Conservation (phyloP, 257 asterid species). For the Verbena officinalis region DNA sequence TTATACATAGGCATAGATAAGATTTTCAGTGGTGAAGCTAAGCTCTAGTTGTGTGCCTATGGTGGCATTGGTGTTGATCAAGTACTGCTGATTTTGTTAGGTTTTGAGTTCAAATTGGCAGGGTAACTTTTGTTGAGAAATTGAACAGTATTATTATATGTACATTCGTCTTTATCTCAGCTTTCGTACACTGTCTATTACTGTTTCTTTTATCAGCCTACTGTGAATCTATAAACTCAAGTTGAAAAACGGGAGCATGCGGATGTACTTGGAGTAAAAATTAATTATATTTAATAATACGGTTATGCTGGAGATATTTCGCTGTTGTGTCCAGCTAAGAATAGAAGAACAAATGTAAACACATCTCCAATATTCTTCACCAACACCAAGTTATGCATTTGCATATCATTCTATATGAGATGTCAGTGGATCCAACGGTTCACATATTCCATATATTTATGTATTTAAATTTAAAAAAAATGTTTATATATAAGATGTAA, state of each 20-base stretch:
- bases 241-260: not conserved
- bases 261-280: too few relatives aligned
- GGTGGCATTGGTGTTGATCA: not conserved
- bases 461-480: too few relatives aligned
- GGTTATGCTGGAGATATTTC: too few relatives aligned
- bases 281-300: too few relatives aligned
- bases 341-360: not conserved
- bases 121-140: not conserved
- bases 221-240: not conserved
- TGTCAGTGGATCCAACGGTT: too few relatives aligned
- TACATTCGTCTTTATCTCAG: not conserved
- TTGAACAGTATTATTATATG: not conserved
- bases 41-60: not conserved
- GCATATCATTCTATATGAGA: conserved; percentile 28
- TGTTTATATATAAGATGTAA: too few relatives aligned
- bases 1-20: not conserved
- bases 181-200: not conserved
- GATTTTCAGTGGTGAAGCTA: not conserved
- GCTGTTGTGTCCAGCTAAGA: not conserved
- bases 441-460: too few relatives aligned
- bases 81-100: not conserved
- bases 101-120: not conserved
- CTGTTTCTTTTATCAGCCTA: not conserved
- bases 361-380: not conserved
- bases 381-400: conserved; percentile 5